phyloP scores from a whole-genome alignment of 768 basidiomycete genomes.

The Agaricus sinodeliciosus region DNA sequence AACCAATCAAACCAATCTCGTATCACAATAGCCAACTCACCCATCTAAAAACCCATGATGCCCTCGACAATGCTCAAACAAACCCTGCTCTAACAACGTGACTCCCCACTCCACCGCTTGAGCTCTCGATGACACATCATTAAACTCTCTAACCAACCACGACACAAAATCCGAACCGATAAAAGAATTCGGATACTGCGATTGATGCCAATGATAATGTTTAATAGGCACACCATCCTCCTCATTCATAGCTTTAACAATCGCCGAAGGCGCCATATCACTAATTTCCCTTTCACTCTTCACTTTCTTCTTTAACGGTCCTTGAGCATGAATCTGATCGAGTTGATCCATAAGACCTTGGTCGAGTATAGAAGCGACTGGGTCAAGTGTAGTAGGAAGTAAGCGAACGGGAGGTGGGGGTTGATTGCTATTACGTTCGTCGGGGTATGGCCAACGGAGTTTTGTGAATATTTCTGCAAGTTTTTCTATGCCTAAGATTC shows the following conservation, averaged over 20 bases:
- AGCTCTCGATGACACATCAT: constrained; percentile 77
- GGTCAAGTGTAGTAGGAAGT: constrained; percentile 80
- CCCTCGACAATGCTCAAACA: constrained; percentile 79
- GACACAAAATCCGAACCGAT: constrained; percentile 85
- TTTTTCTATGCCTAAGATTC: constrained; percentile 85
- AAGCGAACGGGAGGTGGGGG: constrained; percentile 62
- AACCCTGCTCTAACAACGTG: constrained; percentile 69
- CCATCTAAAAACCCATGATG: constrained; percentile 85
- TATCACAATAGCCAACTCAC: constrained; percentile 32
- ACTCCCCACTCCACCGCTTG: constrained; percentile 78
- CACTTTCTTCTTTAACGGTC: constrained; percentile 73
- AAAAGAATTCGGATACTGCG: constrained; percentile 74
- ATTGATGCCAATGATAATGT: constrained; percentile 76
- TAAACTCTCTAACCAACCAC: constrained; percentile 90
- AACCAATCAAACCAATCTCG: not conserved
- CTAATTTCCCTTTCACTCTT: constrained; percentile 70
- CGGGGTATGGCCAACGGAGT: constrained; percentile 69
- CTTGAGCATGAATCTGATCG: constrained; percentile 70
- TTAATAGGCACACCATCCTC: constrained; percentile 82
- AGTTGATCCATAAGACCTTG: constrained; percentile 72
- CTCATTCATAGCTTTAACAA: constrained; percentile 83
- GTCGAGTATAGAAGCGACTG: constrained; percentile 74
- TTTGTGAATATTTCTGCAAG: constrained; percentile 85
- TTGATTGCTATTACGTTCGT: constrained; percentile 38
- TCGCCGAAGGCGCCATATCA: constrained; percentile 53